A percentile compares a stretch with the other conserved stretches of the same genome.
Evolutionary conservation across 768 basidiomycete genomes (phyloP).

Genomic region (Phaffia australis): DNA sequence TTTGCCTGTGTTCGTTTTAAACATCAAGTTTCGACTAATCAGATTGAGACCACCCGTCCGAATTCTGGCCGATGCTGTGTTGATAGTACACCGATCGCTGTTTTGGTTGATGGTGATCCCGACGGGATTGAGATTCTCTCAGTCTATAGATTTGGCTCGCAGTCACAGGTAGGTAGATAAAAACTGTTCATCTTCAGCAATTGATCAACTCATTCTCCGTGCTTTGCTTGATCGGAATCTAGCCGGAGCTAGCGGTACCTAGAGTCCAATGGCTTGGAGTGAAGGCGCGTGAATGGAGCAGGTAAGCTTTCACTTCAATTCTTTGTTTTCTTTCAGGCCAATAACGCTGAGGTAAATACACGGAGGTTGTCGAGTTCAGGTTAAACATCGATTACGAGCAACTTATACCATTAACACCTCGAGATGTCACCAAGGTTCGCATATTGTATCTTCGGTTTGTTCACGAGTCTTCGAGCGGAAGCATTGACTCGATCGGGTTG

Average conservation of each 20-base stretch:
- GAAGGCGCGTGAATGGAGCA: slow-evolving; percentile 53
- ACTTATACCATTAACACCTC: slow-evolving; percentile 8
- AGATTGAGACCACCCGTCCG: no score
- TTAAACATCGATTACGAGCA: slow-evolving; percentile 18
- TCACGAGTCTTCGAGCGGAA: neutral
- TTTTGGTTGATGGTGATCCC: slow-evolving; percentile 79
- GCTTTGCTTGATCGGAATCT: neutral
- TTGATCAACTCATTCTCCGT: neutral
- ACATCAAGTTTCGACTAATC: neutral
- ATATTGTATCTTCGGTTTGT: neutral
- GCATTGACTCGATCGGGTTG: neutral
- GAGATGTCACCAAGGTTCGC: slow-evolving; percentile 12
- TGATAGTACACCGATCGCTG: slow-evolving; percentile 61
- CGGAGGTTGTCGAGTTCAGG: neutral
- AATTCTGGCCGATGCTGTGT: neutral
- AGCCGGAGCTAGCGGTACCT: slow-evolving; percentile 51
- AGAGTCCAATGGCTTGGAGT: slow-evolving; percentile 75
- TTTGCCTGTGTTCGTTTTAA: neutral
- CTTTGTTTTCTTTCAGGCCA: neutral
- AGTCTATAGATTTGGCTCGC: slow-evolving; percentile 76
- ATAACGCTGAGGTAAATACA: neutral
- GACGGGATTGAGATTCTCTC: slow-evolving; percentile 86
- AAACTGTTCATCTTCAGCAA: no score
- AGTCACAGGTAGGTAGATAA: slow-evolving; percentile 48
- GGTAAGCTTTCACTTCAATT: slow-evolving; percentile 39